Evolutionary conservation across 345 rosid species (phyloP).

Genomic region (Mangifera indica): DNA sequence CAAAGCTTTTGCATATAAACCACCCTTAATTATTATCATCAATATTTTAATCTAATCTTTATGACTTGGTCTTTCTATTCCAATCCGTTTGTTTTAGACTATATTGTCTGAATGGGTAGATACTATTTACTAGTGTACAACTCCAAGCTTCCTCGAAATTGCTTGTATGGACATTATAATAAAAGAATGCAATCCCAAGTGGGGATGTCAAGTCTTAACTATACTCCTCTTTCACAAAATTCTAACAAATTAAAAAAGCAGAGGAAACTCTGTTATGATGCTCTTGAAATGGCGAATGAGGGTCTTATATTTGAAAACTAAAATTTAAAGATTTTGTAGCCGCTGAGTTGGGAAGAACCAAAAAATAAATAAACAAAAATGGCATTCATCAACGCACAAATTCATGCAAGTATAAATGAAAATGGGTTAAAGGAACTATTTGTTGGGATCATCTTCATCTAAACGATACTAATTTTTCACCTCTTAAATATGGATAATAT

Average conservation of each 20-base stretch:
- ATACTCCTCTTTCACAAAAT: background rate
- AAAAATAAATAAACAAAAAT: background rate
- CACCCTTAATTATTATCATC: background rate
- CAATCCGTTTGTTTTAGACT: background rate
- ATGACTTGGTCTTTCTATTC: background rate
- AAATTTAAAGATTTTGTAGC: background rate
- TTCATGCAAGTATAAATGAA: background rate
- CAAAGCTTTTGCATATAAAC: background rate
- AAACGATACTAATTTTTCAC: background rate
- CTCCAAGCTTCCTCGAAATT: too few relatives aligned
- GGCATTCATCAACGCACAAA: background rate
- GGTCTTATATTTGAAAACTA: background rate
- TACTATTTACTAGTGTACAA: too few relatives aligned
- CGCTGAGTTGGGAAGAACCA: background rate
- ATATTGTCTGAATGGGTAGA: too few relatives aligned
- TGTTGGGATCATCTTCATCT: slow-evolving; percentile 1
- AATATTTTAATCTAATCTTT: background rate
- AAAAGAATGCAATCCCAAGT: too few relatives aligned
- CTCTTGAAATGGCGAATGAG: too few relatives aligned
- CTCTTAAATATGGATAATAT: too few relatives aligned
- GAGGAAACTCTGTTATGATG: background rate
- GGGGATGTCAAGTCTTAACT: background rate
- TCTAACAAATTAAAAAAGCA: background rate
- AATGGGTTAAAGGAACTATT: slow-evolving; percentile 5
- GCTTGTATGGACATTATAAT: too few relatives aligned